These are phyloP conservation scores for Sporothrix protearum DNA, from an alignment of 2,329 filamentous ascomycete species.

Conservation along the genomic window DNA sequence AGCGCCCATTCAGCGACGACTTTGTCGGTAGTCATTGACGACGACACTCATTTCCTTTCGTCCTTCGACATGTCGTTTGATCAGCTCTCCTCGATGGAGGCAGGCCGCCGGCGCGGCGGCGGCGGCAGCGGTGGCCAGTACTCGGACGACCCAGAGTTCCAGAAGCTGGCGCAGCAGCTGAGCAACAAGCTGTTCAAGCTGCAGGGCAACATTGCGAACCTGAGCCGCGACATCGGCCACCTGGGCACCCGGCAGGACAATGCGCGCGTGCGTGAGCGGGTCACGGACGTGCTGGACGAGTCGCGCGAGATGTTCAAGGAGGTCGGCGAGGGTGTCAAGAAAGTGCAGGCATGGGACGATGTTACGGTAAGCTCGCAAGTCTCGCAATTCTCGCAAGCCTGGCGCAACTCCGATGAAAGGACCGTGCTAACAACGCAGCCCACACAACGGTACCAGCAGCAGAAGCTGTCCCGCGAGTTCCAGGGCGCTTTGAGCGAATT, in stretches of 20 bases:
- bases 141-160: slow-evolving; percentile 89
- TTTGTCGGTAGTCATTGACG: not conserved
- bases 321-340: slow-evolving; percentile 90
- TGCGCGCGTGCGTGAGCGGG: slow-evolving; percentile 81
- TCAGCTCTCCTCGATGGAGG: slow-evolving; percentile 77
- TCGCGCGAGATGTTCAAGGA: slow-evolving; percentile 84
- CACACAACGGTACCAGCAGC: slow-evolving; percentile 92
- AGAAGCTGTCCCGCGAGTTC: slow-evolving; percentile 92
- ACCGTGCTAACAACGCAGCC: slow-evolving; percentile 53
- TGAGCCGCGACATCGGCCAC: slow-evolving; percentile 78
- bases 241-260: slow-evolving; percentile 90
- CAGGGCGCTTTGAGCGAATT: slow-evolving; percentile 85
- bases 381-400: no score
- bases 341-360: slow-evolving; percentile 81
- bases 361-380: slow-evolving; percentile 66
- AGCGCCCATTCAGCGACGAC: not conserved
- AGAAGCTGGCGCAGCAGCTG: slow-evolving; percentile 73
- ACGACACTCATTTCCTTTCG: not conserved
- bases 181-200: slow-evolving; percentile 87
- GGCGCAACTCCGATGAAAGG: not conserved
- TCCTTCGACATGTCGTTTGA: slow-evolving; percentile 78
- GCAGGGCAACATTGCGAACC: slow-evolving; percentile 79
- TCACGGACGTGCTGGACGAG: slow-evolving; percentile 83
- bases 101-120: slow-evolving; percentile 54
- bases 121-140: slow-evolving; percentile 68